phyloP scores from a whole-genome alignment of 805 yeast genomes.

The Candida coquimbonensis region DNA sequence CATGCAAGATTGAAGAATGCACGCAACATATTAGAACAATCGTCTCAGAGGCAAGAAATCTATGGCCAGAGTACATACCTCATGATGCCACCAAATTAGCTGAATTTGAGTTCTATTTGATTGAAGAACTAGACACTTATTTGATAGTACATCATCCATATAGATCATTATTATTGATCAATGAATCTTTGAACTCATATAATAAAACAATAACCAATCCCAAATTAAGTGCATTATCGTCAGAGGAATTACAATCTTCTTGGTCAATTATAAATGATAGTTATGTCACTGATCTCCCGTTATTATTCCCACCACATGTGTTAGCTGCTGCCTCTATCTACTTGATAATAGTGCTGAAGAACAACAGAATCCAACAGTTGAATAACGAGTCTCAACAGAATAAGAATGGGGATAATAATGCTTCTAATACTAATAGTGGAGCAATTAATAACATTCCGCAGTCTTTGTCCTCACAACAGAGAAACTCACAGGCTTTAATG shows the following conservation, averaged over 20 bases:
- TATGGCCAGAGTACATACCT: slow-evolving; percentile 95
- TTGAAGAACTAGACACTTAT: slow-evolving; percentile 77
- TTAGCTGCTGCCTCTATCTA: slow-evolving; percentile 79
- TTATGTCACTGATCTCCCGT: slow-evolving; percentile 78
- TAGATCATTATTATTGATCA: slow-evolving; percentile 49
- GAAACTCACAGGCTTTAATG: slow-evolving; percentile 2
- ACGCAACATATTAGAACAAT: slow-evolving; percentile 89
- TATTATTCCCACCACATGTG: slow-evolving; percentile 84
- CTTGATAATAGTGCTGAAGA: slow-evolving; percentile 58
- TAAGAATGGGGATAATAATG: slow-evolving; percentile 10
- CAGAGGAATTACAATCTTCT: slow-evolving; percentile 71
- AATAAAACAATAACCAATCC: slow-evolving; percentile 3
- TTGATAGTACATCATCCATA: slow-evolving; percentile 75
- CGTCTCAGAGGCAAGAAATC: slow-evolving; percentile 73
- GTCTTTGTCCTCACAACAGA: slow-evolving; percentile 1
- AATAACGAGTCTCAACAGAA: slow-evolving; percentile 13
- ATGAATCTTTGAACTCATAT: slow-evolving; percentile 25
- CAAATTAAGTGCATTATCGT: slow-evolving; percentile 29
- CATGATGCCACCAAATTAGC: slow-evolving; percentile 88
- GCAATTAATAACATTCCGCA: too few species aligned
- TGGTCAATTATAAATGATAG: slow-evolving; percentile 92
- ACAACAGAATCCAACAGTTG: slow-evolving; percentile 18
- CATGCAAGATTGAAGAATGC: slow-evolving; percentile 91
- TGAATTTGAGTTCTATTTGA: slow-evolving; percentile 89
- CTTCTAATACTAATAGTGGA: neutral